Evolutionary conservation across 352 stramenopile genomes (phyloP), one percentile per base, ranked within the genome.

Genomic region (Phytopythium ostracodes): DNA sequence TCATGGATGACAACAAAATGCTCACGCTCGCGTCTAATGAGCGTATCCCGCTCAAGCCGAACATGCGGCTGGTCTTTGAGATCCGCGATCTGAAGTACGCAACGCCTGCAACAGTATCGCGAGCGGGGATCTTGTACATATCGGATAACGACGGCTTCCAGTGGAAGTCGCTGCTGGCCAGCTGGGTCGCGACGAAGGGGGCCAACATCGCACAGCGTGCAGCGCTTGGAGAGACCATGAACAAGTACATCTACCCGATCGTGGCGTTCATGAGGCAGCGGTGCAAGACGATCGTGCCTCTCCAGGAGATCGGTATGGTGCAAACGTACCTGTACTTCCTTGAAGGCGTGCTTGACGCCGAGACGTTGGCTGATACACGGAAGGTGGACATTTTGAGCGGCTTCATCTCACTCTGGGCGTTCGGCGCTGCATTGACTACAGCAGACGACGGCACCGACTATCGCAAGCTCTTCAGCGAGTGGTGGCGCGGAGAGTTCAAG

Each of bases 21-120:
- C 71, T 96, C 27, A 94, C 85, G 4, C 75, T 94, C 35, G 94
- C 93, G 5, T 98, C 92, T 2, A 98, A 98, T 64, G 96, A 99
- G 65, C 88, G 96, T 33, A 98, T 99, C 65, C 94, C 94, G 8
- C 73, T 99, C 0, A 98, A 98, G 65, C 73, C 84, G 0, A 89
- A 97, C 65, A 98, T 98, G 94, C 81, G 94, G 18, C 73, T 99
- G 49, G 78, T 99, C 11, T 99, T 99, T 71, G 96, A 99, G 77
- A 98, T 99, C 65, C 84, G 91, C 20, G 91, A 98, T 75, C 76
- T 99, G 15, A 88, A 89, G 63, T 98, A 96, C 64, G 96, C 94
- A 15, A 98, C 95, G 7, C 96, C 96, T 7, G 94, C 96, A 14
- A 98, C 96, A 0, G 95, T 98, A 8, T 97, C 86, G 6, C 89